These are phyloP conservation scores for Sanghuangporus weigelae DNA, from an alignment of 1,284 basidiomycete species.

Conservation along the genomic window DNA sequence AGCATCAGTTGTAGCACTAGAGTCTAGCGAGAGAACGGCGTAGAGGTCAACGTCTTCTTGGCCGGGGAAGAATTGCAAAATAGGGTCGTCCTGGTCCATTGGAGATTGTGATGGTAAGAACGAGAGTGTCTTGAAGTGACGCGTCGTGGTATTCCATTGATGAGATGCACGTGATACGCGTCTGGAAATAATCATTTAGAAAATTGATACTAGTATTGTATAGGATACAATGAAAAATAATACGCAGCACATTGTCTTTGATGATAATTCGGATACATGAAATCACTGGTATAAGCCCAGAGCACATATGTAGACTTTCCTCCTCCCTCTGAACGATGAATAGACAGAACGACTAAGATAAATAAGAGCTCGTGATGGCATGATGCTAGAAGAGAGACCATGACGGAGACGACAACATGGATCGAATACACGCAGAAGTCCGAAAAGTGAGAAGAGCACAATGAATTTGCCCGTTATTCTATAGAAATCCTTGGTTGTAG, in stretches of 20 bases:
- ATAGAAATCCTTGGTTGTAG: slow-evolving; percentile 14
- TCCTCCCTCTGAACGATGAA: background rate
- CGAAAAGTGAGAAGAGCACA: background rate
- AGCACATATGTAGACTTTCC: background rate
- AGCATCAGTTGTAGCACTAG: slow-evolving; percentile 52
- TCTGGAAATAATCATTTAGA: background rate
- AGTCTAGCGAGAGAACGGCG: slow-evolving; percentile 54
- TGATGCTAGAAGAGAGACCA: background rate
- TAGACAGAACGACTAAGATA: background rate
- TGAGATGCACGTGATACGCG: background rate
- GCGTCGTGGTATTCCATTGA: background rate
- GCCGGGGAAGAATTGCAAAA: slow-evolving; percentile 72
- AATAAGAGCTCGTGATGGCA: background rate
- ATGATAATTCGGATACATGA: background rate
- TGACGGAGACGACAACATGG: background rate
- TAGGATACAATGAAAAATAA: background rate
- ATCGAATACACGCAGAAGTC: background rate
- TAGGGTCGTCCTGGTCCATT: slow-evolving; percentile 70
- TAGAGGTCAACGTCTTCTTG: slow-evolving; percentile 72
- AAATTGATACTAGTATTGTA: background rate
- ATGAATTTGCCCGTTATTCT: slow-evolving; percentile 1
- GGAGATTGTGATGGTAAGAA: slow-evolving; percentile 23
- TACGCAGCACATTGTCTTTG: background rate
- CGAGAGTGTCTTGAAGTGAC: slow-evolving; percentile 1
- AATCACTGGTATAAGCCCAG: background rate